A percentile compares a stretch with the other conserved stretches of the same genome.
phyloP scores from a whole-genome alignment of 495 filamentous ascomycete genomes.

The Cenococcum geophilum region DNA sequence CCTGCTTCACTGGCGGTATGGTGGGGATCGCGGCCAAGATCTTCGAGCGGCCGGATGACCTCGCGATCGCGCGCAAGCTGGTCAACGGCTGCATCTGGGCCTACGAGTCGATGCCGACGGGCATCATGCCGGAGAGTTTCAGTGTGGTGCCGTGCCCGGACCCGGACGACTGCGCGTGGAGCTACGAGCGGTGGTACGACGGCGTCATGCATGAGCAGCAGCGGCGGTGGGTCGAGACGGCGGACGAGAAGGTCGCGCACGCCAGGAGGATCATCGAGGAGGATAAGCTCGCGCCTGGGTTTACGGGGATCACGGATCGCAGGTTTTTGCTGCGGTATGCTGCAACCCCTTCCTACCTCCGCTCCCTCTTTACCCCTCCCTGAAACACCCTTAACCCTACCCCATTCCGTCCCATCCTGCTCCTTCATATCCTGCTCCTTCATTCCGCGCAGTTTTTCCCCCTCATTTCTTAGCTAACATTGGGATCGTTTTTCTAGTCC shows the following conservation, averaged over 20 bases:
- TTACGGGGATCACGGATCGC: conserved; percentile 38
- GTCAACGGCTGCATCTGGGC: conserved; percentile 36
- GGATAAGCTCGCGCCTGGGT: conserved; percentile 36
- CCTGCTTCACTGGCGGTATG: conserved; percentile 36
- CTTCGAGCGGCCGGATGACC: conserved; percentile 25
- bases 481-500: conserved; percentile 36
- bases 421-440: too few relatives aligned
- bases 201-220: conserved; percentile 30
- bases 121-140: conserved; percentile 46
- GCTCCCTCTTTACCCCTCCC: too few relatives aligned
- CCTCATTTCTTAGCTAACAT: neutral
- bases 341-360: neutral
- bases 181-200: conserved; percentile 37
- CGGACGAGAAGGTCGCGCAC: conserved; percentile 7
- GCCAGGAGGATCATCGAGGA: conserved; percentile 31
- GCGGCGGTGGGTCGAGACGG: conserved; percentile 9
- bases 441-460: neutral
- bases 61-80: conserved; percentile 32
- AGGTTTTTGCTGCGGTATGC: conserved; percentile 38
- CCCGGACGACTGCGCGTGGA: conserved; percentile 39
- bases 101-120: conserved; percentile 35
- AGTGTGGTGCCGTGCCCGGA: conserved; percentile 36
- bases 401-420: too few relatives aligned
- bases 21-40: conserved; percentile 32
- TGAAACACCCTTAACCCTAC: too few relatives aligned